These are phyloP conservation scores for Cajanus cajan DNA, from an alignment of 306 rosid genomes.

Conservation along the genomic window DNA sequence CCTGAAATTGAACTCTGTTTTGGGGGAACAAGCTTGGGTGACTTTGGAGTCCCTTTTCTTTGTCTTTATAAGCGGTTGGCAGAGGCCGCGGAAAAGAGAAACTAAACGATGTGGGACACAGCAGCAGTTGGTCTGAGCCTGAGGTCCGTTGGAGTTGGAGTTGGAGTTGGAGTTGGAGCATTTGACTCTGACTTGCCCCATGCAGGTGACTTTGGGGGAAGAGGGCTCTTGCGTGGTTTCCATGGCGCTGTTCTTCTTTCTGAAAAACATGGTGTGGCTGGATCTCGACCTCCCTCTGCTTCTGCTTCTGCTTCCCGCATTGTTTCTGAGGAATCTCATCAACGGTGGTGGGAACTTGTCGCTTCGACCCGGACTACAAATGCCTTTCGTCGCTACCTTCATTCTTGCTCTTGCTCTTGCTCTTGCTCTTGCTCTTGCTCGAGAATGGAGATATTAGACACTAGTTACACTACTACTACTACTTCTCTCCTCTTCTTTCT, in stretches of 20 bases:
- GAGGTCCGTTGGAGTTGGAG: no score
- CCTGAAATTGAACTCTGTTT: slow-evolving; percentile 30
- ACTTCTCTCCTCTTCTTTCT: no score
- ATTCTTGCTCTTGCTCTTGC: no score
- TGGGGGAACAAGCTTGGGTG: slow-evolving; percentile 29
- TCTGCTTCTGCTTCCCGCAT: slow-evolving; percentile 71
- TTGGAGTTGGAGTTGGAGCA: slow-evolving; percentile 47
- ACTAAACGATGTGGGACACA: slow-evolving; percentile 41
- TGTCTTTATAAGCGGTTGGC: slow-evolving; percentile 30
- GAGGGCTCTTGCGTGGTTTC: slow-evolving; percentile 94
- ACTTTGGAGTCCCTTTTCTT: slow-evolving; percentile 35
- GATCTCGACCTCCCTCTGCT: slow-evolving; percentile 52
- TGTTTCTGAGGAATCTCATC: slow-evolving; percentile 78
- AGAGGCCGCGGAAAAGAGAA: no score
- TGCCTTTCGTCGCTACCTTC: slow-evolving; percentile 83
- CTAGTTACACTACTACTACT: no score
- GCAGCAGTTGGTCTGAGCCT: no score
- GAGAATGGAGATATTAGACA: no score
- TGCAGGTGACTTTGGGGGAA: slow-evolving; percentile 94
- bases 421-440: no score
- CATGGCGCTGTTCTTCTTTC: slow-evolving; percentile 56
- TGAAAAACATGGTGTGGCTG: slow-evolving; percentile 67
- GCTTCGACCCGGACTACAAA: slow-evolving; percentile 77
- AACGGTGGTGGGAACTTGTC: slow-evolving; percentile 93
- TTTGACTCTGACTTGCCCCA: slow-evolving; percentile 78